A percentile compares a stretch with the other conserved stretches of the same genome.
phyloP scores from a whole-genome alignment of 495 filamentous ascomycete species.

The Cenococcum geophilum region DNA sequence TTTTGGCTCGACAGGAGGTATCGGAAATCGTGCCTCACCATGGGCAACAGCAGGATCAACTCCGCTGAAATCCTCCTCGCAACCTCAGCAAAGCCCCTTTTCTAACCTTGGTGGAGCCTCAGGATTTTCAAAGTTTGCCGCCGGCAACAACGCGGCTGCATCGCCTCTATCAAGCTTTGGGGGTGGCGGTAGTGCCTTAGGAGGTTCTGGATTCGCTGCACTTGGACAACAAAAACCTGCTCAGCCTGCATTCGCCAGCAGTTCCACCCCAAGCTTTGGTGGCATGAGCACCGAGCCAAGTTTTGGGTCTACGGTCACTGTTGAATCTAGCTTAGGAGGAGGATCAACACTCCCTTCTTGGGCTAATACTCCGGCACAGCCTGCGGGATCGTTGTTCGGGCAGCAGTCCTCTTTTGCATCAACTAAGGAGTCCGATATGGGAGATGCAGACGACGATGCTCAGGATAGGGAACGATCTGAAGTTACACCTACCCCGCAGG shows the following conservation, averaged over 20 bases:
- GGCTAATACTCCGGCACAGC: conserved; percentile 24
- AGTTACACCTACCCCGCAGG: conserved; percentile 28
- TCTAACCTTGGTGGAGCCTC: conserved; percentile 18
- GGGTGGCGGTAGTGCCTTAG: conserved; percentile 6
- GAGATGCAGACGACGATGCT: conserved; percentile 20
- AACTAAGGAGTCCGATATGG: conserved; percentile 25
- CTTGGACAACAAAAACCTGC: conserved; percentile 15
- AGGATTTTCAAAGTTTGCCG: conserved; percentile 24
- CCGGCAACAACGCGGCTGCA: background rate
- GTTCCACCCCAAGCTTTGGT: conserved; percentile 14
- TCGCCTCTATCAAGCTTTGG: conserved; percentile 28
- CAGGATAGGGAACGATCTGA: conserved; percentile 23
- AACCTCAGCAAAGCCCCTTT: conserved; percentile 18
- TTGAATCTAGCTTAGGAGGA: conserved; percentile 30
- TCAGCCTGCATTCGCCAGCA: conserved; percentile 4
- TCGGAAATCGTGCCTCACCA: conserved; percentile 40
- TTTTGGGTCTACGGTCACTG: conserved; percentile 39
- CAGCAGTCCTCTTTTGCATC: conserved; percentile 22
- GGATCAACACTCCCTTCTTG: conserved; percentile 25
- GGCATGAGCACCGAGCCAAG: conserved; percentile 28
- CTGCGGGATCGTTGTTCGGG: conserved; percentile 18
- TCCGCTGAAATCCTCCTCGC: conserved; percentile 23
- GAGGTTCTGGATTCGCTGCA: conserved; percentile 20
- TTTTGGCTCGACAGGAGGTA: conserved; percentile 48
- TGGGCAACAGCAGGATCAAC: conserved; percentile 38